Evolutionary conservation across 331 rosid genomes (phyloP), one percentile per base, ranked within the genome.

Genomic region (Acacia pycnantha): DNA sequence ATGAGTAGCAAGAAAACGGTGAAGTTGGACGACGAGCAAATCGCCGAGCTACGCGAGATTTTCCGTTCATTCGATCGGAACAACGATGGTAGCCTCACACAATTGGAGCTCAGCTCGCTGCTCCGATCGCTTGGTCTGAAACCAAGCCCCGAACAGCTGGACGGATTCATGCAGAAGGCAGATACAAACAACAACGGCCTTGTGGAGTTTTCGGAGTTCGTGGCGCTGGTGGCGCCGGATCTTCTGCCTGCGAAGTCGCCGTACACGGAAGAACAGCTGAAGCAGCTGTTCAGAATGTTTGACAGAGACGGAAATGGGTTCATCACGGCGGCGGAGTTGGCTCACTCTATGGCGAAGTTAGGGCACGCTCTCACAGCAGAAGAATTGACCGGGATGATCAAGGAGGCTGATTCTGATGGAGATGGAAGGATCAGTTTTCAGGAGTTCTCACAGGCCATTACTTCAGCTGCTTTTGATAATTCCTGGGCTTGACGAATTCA

Each of bases 391-490:
- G 96, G 98, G 80, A 95, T 95, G 97, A 95, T 95, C 78, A 86
- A 77, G 67, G 98, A 95, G 82, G 97, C 98, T 11, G 98, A 93
- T 73, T 90, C 88, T 1, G 96, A 93, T 26, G 98, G 96, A 0
- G 97, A 95, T 69, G 98, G 98, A 6, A 84, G 91, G 71, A 95
- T 93, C 87, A 90, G 82, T 88, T 93, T 86, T 77, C 88, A 84
- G 69, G 97, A 92, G 82, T 95, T 95, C 26, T 54, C 94, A 14
- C 86, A 86, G 33, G 97, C 98, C 1, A 93, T 95, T 22, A 86
- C 93, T 76, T 91, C 96, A 5, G 96, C 97, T 33, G 98, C 98
- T 73, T 95, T 95, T 77, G 97, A 95, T 85, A 90, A 92, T 88
- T 93, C 89, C 2, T 95, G 97, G 97, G 87, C 88, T 74, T 93